Evolutionary conservation across 768 basidiomycete species (phyloP).

Genomic region (Suillus lakei): DNA sequence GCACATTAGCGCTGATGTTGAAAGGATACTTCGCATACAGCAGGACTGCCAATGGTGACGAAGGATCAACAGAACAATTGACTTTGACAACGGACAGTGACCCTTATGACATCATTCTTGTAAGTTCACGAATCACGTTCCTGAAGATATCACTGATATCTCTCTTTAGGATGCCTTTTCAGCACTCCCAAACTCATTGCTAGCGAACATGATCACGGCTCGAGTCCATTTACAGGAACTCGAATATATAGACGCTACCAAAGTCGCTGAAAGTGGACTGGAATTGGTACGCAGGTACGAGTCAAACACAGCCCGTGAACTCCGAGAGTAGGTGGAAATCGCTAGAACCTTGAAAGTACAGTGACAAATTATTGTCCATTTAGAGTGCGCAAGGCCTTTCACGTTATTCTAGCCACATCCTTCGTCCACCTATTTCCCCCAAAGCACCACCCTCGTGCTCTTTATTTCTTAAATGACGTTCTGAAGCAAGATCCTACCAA

Average conservation of each 20-base stretch:
- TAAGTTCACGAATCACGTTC: constrained; percentile 35
- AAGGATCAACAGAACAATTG: constrained; percentile 31
- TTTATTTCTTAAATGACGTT: constrained; percentile 73
- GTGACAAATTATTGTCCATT: constrained; percentile 1
- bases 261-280: constrained; percentile 73
- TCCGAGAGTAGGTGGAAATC: constrained; percentile 47
- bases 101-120: constrained; percentile 64
- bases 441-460: constrained; percentile 84
- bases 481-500: constrained; percentile 67
- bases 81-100: constrained; percentile 45
- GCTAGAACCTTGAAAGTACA: not conserved
- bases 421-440: constrained; percentile 88
- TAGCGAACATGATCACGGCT: constrained; percentile 69
- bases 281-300: constrained; percentile 58
- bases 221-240: constrained; percentile 68
- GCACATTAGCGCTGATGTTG: constrained; percentile 60
- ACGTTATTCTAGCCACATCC: constrained; percentile 72
- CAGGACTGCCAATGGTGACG: constrained; percentile 48
- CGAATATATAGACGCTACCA: constrained; percentile 78
- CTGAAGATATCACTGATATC: not conserved
- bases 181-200: constrained; percentile 55
- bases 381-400: constrained; percentile 71
- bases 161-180: constrained; percentile 57
- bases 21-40: constrained; percentile 71
- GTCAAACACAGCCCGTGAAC: constrained; percentile 56